These are phyloP conservation scores for Nidularia sp. DNA, from an alignment of 768 basidiomycete genomes.

Conservation along the genomic window DNA sequence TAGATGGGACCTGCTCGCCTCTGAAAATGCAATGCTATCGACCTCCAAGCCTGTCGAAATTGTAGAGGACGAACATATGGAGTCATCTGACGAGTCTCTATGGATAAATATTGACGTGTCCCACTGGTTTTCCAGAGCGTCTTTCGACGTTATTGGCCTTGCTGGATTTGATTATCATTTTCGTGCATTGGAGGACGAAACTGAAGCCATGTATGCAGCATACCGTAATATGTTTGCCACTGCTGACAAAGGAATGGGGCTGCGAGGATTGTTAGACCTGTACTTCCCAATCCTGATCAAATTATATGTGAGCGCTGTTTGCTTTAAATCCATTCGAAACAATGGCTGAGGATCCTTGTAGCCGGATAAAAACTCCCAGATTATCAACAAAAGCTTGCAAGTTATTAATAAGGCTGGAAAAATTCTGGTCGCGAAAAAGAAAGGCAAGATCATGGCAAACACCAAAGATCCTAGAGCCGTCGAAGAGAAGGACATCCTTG, in stretches of 20 bases:
- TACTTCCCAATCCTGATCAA: constrained; percentile 42
- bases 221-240: constrained; percentile 47
- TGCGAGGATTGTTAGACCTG: constrained; percentile 36
- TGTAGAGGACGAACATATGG: no score
- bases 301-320: constrained; percentile 35
- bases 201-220: constrained; percentile 42
- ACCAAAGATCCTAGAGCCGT: constrained; percentile 14
- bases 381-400: constrained; percentile 30
- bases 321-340: background rate
- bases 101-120: constrained; percentile 38
- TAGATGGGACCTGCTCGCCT: constrained; percentile 33
- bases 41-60: no score
- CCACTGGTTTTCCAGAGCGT: constrained; percentile 56
- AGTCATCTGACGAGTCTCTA: no score
- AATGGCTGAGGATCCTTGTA: constrained; percentile 11
- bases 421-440: constrained; percentile 39
- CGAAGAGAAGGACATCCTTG: constrained; percentile 44
- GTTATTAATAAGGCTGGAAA: constrained; percentile 37
- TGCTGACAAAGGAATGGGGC: constrained; percentile 38
- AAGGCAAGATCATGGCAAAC: constrained; percentile 28
- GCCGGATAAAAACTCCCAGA: constrained; percentile 37
- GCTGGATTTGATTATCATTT: constrained; percentile 54
- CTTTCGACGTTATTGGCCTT: constrained; percentile 62
- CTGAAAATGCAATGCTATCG: no score
- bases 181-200: constrained; percentile 42